These are phyloP conservation scores for Camellia oleifera DNA, from an alignment of 179 eudicot species.

Conservation along the genomic window DNA sequence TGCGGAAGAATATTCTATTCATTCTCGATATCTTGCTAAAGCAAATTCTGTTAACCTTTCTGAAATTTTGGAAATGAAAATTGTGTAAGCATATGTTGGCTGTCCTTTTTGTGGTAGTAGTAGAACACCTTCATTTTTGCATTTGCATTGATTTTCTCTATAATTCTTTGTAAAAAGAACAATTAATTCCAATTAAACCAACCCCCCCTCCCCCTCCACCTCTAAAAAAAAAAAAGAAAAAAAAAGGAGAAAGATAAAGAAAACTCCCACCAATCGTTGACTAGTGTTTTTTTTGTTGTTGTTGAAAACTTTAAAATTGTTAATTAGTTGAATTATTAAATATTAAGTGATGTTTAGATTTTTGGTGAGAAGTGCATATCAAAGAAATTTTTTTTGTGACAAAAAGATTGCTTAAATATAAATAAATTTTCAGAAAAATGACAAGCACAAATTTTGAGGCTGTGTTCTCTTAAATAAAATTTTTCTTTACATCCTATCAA, in stretches of 20 bases:
- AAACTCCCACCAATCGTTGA: background rate
- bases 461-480: background rate
- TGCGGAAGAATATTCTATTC: constrained; percentile 96
- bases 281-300: background rate
- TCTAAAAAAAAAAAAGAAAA: too few species aligned
- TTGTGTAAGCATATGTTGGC: constrained; percentile 58
- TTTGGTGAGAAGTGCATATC: too few species aligned
- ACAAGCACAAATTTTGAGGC: background rate
- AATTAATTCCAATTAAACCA: background rate
- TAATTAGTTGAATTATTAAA: background rate
- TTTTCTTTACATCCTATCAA: background rate
- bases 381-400: background rate
- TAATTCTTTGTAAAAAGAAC: background rate
- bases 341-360: background rate
- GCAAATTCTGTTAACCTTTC: constrained; percentile 88
- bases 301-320: background rate
- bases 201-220: too few species aligned
- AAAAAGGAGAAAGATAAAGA: too few species aligned
- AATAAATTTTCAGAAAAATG: background rate
- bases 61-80: constrained; percentile 98
- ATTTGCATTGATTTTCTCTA: background rate
- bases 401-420: too few species aligned
- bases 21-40: constrained; percentile 91
- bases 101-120: background rate
- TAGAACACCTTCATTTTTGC: background rate